phyloP scores from a whole-genome alignment of 345 rosid species.

The Brassica nigra region DNA sequence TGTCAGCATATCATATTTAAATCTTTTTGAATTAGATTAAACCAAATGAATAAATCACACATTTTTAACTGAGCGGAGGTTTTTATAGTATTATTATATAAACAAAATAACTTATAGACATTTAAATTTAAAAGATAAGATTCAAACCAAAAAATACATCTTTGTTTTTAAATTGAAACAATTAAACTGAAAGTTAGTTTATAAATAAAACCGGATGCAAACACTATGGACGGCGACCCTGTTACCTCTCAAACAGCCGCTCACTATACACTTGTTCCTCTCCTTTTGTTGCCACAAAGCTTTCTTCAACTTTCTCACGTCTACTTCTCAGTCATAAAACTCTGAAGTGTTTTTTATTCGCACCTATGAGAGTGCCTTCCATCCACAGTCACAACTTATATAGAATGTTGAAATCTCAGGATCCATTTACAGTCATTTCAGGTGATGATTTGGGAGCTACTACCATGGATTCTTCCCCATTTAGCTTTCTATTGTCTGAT shows the following conservation, averaged over 20 bases:
- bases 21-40: no score
- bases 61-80: no score
- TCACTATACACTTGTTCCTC: slow-evolving; percentile 36
- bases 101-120: no score
- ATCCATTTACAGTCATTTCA: slow-evolving; percentile 94
- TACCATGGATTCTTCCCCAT: slow-evolving; percentile 63
- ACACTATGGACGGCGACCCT: slow-evolving; percentile 33
- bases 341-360: slow-evolving; percentile 12
- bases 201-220: slow-evolving; percentile 1
- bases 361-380: slow-evolving; percentile 33
- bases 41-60: no score
- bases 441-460: slow-evolving; percentile 75
- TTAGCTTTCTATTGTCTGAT: slow-evolving; percentile 40
- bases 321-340: slow-evolving; percentile 25
- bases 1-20: no score
- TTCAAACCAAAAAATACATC: no score
- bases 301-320: slow-evolving; percentile 31
- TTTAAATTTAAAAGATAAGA: no score
- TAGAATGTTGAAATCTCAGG: slow-evolving; percentile 46
- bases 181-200: neutral
- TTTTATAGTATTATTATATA: no score
- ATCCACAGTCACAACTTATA: slow-evolving; percentile 30
- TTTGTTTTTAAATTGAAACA: neutral
- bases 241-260: slow-evolving; percentile 38
- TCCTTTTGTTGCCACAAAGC: slow-evolving; percentile 26